phyloP scores from a whole-genome alignment of 192 early-diverging fungal species.

The Coemansia sp. region DNA sequence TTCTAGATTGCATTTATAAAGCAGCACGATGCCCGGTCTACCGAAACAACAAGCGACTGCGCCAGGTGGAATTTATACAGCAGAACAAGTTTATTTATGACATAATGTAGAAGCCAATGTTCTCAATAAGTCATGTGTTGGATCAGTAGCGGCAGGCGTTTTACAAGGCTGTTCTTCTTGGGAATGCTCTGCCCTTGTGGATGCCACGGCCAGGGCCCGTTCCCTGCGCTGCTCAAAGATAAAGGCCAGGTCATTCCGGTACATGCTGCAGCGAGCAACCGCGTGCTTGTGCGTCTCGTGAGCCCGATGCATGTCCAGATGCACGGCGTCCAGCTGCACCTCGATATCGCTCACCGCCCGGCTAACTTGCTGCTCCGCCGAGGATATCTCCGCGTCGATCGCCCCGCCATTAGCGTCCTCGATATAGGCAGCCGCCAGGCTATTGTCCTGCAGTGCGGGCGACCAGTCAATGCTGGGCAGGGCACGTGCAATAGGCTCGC shows the following conservation, averaged over 20 bases:
- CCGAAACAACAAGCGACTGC: no score
- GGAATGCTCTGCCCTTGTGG: background rate
- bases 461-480: slow-evolving; percentile 17
- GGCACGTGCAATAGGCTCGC: slow-evolving; percentile 21
- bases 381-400: slow-evolving; percentile 9
- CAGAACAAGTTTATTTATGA: background rate
- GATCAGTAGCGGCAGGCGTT: slow-evolving; percentile 2
- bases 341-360: slow-evolving; percentile 28
- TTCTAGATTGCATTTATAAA: no score
- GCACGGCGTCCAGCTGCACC: slow-evolving; percentile 40
- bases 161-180: background rate
- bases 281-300: slow-evolving; percentile 17
- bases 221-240: slow-evolving; percentile 32
- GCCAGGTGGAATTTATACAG: no score
- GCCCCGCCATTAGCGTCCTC: background rate
- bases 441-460: background rate
- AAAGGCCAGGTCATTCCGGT: slow-evolving; percentile 18
- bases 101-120: slow-evolving; percentile 27
- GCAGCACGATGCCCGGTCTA: no score
- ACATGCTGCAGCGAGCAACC: background rate
- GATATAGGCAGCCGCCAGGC: background rate
- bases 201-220: slow-evolving; percentile 18
- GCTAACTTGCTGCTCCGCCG: slow-evolving; percentile 26
- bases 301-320: slow-evolving; percentile 36
- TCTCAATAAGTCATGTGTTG: slow-evolving; percentile 26